Evolutionary conservation across 371 early-diverging fungal species (phyloP), one percentile per base, ranked within the genome.

Genomic region (Mortierella sp.): DNA sequence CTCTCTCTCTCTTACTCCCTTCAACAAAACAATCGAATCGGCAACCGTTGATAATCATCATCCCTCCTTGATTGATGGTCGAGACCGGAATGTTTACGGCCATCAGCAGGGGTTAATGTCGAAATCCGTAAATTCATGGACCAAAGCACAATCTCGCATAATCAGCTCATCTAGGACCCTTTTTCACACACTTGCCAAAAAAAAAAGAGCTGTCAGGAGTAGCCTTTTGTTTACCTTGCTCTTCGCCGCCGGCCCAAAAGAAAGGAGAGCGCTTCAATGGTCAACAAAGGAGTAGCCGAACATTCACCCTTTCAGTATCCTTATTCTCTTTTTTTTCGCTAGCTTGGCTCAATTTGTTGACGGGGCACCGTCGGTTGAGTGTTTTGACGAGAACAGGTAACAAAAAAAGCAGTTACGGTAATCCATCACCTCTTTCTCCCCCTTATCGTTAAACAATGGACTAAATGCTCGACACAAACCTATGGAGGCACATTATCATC

Each of bases 131-230:
- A n/a, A 55, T 55, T n/a, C 55, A 55, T n/a, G 27, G 65, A 35
- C 24, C 21, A 18, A 38, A 35, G 38, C 65, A 65, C 65, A 65
- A 65, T 65, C 65, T 65, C 21, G 65, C 65, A 65, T 65, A 65
- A 65, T 65, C 65, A 65, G 65, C 65, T 65, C 65, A 65, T 41
- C 38, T 65, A 18, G 65, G 65, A 65, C 65, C 65, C 65, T 65
- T 65, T 65, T 65, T 60, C 60, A 32, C 27, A 56, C 60, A 21
- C 65, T 11, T 16, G 6, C 16, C 29, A 29, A 60, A 32, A 29
- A 27, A 60, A 32, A 63, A 35, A 4, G 35, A 65, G 65, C 65
- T 38, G 24, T 21, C 38, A 35, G 38, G 5, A 38, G 41, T 65
- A 38, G 41, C 65, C 35, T 8, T 65, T 65, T 65, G 8, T 35